Conservation (phyloP, 1,139 yeast species). For the Zygotorulaspora mrakii region DNA sequence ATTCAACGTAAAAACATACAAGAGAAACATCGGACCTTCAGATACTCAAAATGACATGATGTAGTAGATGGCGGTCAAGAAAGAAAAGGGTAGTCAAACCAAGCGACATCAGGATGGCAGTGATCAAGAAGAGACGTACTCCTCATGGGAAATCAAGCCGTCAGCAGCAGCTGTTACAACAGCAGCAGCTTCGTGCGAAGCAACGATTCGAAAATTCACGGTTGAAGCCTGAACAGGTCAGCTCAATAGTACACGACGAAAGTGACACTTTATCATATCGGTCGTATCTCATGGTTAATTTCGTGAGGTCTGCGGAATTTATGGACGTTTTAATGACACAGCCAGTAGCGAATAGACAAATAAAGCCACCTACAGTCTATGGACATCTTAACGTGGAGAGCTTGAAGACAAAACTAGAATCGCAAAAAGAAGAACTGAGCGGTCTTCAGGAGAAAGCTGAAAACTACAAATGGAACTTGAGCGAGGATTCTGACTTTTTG, state of each 20-base stretch:
- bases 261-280: constrained; percentile 36
- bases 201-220: constrained; percentile 24
- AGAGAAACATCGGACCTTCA: background rate
- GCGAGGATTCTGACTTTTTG: constrained; percentile 10
- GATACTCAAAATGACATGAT: no score
- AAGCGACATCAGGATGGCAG: constrained; percentile 21
- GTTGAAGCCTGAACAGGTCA: constrained; percentile 29
- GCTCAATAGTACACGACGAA: constrained; percentile 34
- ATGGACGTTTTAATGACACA: constrained; percentile 28
- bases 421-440: constrained; percentile 8
- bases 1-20: background rate
- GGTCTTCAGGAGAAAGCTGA: background rate
- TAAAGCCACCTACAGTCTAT: constrained; percentile 24
- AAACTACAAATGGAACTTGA: constrained; percentile 6
- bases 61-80: no score
- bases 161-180: constrained; percentile 18
- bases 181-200: constrained; percentile 19
- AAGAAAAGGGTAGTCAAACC: no score
- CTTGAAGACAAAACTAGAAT: constrained; percentile 14
- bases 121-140: constrained; percentile 21
- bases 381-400: constrained; percentile 14
- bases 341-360: constrained; percentile 24
- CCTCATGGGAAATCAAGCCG: constrained; percentile 17
- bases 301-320: constrained; percentile 22
- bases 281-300: constrained; percentile 28